Evolutionary conservation across 192 early-diverging fungal genomes (phyloP).

Genomic region (Dissophora globulifera): DNA sequence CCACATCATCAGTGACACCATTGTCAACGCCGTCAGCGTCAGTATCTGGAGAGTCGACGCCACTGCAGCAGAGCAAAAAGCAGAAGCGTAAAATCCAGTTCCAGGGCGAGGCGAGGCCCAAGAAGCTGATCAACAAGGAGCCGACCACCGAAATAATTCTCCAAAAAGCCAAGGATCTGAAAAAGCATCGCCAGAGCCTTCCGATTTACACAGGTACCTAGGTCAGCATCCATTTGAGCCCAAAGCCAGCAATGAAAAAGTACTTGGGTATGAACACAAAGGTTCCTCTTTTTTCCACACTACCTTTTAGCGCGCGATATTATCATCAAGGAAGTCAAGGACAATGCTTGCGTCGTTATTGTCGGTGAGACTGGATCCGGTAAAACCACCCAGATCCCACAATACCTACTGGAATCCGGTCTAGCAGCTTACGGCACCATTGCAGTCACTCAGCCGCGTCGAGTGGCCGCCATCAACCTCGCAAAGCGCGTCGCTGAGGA

Average conservation of each 20-base stretch:
- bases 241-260: not conserved
- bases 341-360: slow-evolving; percentile 93
- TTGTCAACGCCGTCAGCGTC: not conserved
- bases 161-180: slow-evolving; percentile 35
- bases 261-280: not conserved
- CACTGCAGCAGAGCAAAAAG: slow-evolving; percentile 19
- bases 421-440: slow-evolving; percentile 71
- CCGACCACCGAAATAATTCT: slow-evolving; percentile 32
- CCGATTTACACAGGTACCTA: slow-evolving; percentile 41
- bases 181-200: slow-evolving; percentile 33
- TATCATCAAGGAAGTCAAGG: slow-evolving; percentile 86
- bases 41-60: slow-evolving; percentile 5
- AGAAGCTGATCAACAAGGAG: slow-evolving; percentile 30
- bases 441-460: slow-evolving; percentile 85
- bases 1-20: not conserved
- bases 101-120: slow-evolving; percentile 13
- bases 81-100: slow-evolving; percentile 26
- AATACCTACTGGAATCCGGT: slow-evolving; percentile 83
- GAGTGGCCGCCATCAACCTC: slow-evolving; percentile 87
- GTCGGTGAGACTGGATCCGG: slow-evolving; percentile 98
- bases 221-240: not conserved
- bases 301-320: slow-evolving; percentile 32
- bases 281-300: not conserved
- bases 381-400: slow-evolving; percentile 99
- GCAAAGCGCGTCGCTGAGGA: slow-evolving; percentile 85